Conservation (phyloP, 768 basidiomycete species). For the Hygrocybe coccinea region DNA sequence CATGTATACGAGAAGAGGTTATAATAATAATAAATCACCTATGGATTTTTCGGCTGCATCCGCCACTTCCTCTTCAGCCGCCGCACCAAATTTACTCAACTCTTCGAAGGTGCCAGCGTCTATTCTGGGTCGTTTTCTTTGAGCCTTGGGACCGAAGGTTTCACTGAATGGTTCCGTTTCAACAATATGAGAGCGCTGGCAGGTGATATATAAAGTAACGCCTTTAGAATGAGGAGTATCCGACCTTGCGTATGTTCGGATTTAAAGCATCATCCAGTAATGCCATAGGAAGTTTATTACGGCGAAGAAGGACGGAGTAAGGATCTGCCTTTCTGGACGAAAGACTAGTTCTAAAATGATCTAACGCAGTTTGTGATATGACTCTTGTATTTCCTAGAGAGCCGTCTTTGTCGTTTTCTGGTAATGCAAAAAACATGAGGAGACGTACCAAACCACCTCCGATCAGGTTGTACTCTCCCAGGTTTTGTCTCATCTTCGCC, state of each 20-base stretch:
- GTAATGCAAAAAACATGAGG: slow-evolving; percentile 3
- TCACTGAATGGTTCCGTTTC: slow-evolving; percentile 93
- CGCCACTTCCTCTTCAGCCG: slow-evolving; percentile 52
- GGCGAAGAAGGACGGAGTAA: slow-evolving; percentile 87
- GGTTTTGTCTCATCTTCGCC: slow-evolving; percentile 87
- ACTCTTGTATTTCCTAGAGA: slow-evolving; percentile 90
- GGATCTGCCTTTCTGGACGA: slow-evolving; percentile 84
- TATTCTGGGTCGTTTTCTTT: slow-evolving; percentile 82
- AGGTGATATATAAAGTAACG: slow-evolving; percentile 3
- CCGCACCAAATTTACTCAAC: slow-evolving; percentile 60
- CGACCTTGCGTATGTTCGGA: slow-evolving; percentile 69
- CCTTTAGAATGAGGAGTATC: neutral
- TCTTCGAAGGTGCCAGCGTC: slow-evolving; percentile 93
- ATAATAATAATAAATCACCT: slow-evolving; percentile 31
- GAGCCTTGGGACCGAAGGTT: slow-evolving; percentile 94
- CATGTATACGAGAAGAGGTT: neutral
- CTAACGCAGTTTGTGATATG: slow-evolving; percentile 91
- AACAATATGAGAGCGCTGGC: slow-evolving; percentile 84
- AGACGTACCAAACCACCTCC: slow-evolving; percentile 91
- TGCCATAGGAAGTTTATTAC: slow-evolving; percentile 97
- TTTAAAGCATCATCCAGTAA: slow-evolving; percentile 87
- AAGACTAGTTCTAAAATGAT: slow-evolving; percentile 92
- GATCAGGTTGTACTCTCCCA: slow-evolving; percentile 90
- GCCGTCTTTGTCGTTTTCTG: neutral
- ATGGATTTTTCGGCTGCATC: slow-evolving; percentile 37